Evolutionary conservation across 2,329 filamentous ascomycete genomes (phyloP).

Genomic region (Cryphonectria parasitica): DNA sequence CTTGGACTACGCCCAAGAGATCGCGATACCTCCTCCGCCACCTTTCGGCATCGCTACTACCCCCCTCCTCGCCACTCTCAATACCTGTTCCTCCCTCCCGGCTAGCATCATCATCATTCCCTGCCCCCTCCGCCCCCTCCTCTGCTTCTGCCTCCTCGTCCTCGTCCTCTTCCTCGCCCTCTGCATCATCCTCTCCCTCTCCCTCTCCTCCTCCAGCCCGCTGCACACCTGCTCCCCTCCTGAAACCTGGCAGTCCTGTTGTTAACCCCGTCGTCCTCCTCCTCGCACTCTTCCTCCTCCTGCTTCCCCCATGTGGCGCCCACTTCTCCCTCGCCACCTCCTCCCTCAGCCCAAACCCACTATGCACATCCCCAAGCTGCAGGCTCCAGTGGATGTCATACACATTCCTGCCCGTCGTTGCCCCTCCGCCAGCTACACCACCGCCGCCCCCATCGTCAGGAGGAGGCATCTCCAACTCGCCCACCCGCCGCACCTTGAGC

Average conservation of each 20-base stretch:
- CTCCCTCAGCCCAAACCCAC: conserved; percentile 57
- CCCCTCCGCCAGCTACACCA: background rate
- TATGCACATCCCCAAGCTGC: conserved; percentile 55
- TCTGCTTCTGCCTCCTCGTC: conserved; percentile 27
- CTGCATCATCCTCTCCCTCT: conserved; percentile 34
- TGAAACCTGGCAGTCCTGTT: conserved; percentile 19
- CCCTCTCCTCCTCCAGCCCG: conserved; percentile 13
- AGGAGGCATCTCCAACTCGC: conserved; percentile 1
- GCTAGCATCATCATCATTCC: conserved; percentile 19
- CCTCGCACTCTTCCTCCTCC: background rate
- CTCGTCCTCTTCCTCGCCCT: conserved; percentile 23
- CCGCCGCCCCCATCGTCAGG: background rate
- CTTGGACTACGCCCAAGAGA: conserved; percentile 62
- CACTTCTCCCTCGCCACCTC: conserved; percentile 49
- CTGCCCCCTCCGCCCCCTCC: conserved; percentile 32
- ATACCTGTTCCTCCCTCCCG: conserved; percentile 24
- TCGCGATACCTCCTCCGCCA: conserved; percentile 61
- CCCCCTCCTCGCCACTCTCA: conserved; percentile 32
- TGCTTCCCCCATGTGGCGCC: conserved; percentile 35
- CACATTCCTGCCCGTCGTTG: conserved; percentile 1
- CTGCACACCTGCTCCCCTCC: background rate
- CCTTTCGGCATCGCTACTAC: conserved; percentile 38
- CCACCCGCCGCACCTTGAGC: conserved; percentile 16
- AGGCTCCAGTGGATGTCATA: conserved; percentile 56
- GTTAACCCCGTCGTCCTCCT: background rate